These are phyloP conservation scores for Hanseniaspora vineae DNA, from an alignment of 805 yeast species.

Conservation along the genomic window DNA sequence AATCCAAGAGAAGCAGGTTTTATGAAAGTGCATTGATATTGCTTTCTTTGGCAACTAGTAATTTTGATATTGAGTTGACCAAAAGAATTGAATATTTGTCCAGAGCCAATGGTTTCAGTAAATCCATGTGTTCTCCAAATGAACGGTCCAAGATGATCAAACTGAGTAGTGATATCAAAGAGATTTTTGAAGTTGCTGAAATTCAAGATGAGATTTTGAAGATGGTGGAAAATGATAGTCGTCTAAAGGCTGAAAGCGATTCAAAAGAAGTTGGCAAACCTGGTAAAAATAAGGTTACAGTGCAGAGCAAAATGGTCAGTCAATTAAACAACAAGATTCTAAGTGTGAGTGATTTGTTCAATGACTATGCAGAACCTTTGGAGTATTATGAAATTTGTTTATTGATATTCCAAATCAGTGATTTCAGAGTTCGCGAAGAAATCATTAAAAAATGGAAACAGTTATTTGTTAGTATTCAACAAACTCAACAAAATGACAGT, in stretches of 20 bases:
- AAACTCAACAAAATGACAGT: conserved; percentile 6
- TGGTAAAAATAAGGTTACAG: conserved; percentile 13
- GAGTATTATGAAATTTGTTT: conserved; percentile 78
- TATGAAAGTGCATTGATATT: conserved; percentile 76
- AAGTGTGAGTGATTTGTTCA: conserved; percentile 67
- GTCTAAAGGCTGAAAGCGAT: conserved; percentile 23
- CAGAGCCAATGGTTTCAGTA: conserved; percentile 86
- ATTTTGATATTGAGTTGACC: conserved; percentile 51
- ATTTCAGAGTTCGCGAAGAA: conserved; percentile 74
- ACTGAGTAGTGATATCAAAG: conserved; percentile 57
- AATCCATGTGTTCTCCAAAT: conserved; percentile 66
- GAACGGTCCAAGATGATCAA: conserved; percentile 66
- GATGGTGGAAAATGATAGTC: conserved; percentile 36
- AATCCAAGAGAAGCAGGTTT: conserved; percentile 68
- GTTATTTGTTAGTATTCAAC: conserved; percentile 40
- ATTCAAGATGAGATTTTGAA: conserved; percentile 47
- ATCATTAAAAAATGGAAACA: conserved; percentile 71
- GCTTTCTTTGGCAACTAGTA: conserved; percentile 60
- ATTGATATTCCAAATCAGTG: conserved; percentile 68
- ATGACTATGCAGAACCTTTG: conserved; percentile 75
- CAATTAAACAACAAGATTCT: conserved; percentile 47
- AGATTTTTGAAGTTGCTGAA: conserved; percentile 74
- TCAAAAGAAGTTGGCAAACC: too few species aligned
- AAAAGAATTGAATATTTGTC: conserved; percentile 81
- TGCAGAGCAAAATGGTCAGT: conserved; percentile 38